Evolutionary conservation across 2,329 filamentous ascomycete species (phyloP).

Genomic region (Fusarium tjaetaba): DNA sequence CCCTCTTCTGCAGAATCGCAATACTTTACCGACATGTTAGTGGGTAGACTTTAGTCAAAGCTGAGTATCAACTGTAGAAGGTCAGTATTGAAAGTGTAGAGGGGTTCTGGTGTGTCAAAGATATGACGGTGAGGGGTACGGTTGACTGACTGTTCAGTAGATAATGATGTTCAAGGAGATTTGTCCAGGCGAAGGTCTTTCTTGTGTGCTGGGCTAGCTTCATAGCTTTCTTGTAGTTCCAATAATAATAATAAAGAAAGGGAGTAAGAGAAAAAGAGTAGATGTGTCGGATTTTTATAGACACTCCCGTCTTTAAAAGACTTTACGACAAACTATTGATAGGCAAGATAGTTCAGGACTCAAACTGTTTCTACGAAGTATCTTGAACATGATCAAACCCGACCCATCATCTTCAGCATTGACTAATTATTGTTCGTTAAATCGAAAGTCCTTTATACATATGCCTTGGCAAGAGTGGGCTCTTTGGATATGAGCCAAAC

Average conservation of each 20-base stretch:
- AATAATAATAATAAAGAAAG: not conserved
- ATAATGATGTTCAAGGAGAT: not conserved
- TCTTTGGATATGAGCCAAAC: rapidly evolving
- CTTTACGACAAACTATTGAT: not conserved
- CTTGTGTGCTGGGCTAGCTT: not conserved
- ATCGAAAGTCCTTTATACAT: not conserved
- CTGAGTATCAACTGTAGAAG: not conserved
- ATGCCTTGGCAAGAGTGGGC: too few relatives aligned
- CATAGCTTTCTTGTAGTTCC: not conserved
- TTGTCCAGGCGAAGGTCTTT: not conserved
- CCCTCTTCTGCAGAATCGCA: not conserved
- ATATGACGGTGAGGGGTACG: not conserved
- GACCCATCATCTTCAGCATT: not conserved
- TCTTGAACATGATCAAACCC: not conserved
- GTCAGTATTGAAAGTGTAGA: not conserved
- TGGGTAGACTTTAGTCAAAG: not conserved
- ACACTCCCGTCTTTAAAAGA: not conserved
- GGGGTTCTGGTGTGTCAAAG: not conserved
- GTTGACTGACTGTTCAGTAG: not conserved
- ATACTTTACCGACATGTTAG: not conserved
- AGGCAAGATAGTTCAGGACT: not conserved
- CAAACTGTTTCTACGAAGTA: not conserved
- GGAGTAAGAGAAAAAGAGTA: not conserved
- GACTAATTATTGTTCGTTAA: not conserved
- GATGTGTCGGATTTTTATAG: not conserved